Evolutionary conservation across 208 protist species (phyloP), one percentile per base, ranked within the genome.

Genomic region (Trypanosoma mega): DNA sequence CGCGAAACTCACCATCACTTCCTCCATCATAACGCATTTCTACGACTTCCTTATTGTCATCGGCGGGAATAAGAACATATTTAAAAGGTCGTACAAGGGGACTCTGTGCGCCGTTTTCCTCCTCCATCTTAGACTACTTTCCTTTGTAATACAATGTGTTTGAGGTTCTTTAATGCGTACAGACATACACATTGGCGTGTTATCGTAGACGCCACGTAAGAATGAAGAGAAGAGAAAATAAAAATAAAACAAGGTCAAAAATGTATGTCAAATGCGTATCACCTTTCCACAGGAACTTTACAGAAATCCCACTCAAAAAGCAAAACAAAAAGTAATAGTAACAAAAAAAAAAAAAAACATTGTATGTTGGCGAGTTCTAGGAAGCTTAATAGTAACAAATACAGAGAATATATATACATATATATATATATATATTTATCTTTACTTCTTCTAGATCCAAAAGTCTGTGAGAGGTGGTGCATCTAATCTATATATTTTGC

Each of bases 41-140:
- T 23, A 48, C 36, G 21, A 89, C 72, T 16, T 55, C 18, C 62
- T 62, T 54, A n/a, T 39, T 6, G 18, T 82, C 73, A 34, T 90
- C 77, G 1, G 58, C 43, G 1, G 90, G 87, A 48, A 96, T 90
- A 39, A 74, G 68, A 20, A 92, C 69, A 71, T 94, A 96, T 33
- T 49, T 78, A 66, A 96, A 90, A 1, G 83, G 78, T 47, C 68
- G 56, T 60, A 84, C 73, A 16, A 21, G 59, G 1, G 85, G 37
- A 3, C 3, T 33, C 8, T 55, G 34, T 8, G 58, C 24, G 18
- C 36, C 46, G 24, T 21, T 56, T 20, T 45, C 46, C 11, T 7
- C 18, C 9, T 48, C 27, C 48, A 64, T 64, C 46, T 59, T 52
- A 18, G n/a, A 26, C 14, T 44, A 51, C 14, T 47, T 36, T 55